phyloP scores from a whole-genome alignment of 2,329 filamentous ascomycete genomes.

The Chaetomium olivaceum region DNA sequence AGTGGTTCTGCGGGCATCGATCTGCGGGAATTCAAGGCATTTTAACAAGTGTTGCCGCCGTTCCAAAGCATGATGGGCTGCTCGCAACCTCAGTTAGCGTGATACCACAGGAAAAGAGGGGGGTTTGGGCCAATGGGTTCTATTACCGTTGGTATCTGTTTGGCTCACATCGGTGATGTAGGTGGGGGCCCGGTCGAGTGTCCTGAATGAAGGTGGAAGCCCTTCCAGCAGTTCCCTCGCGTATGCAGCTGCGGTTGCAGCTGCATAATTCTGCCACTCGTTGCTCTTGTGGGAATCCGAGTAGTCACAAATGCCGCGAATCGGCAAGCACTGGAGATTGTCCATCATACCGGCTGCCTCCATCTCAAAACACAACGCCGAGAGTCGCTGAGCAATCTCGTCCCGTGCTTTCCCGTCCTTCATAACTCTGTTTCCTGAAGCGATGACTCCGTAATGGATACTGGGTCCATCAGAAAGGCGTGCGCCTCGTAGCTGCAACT shows the following conservation, averaged over 20 bases:
- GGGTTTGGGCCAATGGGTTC: not conserved
- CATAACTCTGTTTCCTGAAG: slow-evolving; percentile 22
- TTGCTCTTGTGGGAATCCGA: slow-evolving; percentile 40
- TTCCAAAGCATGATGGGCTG: slow-evolving; percentile 2
- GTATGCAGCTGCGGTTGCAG: slow-evolving; percentile 37
- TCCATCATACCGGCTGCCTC: slow-evolving; percentile 37
- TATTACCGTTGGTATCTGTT: slow-evolving; percentile 7
- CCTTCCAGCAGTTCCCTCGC: slow-evolving; percentile 29
- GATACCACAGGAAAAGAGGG: not conserved
- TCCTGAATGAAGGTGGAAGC: slow-evolving; percentile 13
- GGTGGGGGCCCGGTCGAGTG: slow-evolving; percentile 2
- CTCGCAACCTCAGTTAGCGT: slow-evolving; percentile 1
- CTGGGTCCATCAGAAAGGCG: slow-evolving; percentile 11
- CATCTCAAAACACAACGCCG: slow-evolving; percentile 35
- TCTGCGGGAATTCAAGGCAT: slow-evolving; percentile 13
- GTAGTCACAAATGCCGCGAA: slow-evolving; percentile 43
- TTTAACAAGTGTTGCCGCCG: slow-evolving; percentile 12
- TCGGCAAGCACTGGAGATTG: slow-evolving; percentile 37
- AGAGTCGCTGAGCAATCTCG: slow-evolving; percentile 9
- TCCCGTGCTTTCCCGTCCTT: slow-evolving; percentile 16
- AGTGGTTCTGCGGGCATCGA: slow-evolving; percentile 30
- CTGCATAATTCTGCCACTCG: slow-evolving; percentile 37
- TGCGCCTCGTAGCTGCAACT: slow-evolving; percentile 14
- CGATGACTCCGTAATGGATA: slow-evolving; percentile 26
- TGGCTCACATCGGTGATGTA: slow-evolving; percentile 2